Evolutionary conservation across 2,329 filamentous ascomycete species (phyloP), one percentile per base, ranked within the genome.

Genomic region (Phaeosphaeriaceae sp.): DNA sequence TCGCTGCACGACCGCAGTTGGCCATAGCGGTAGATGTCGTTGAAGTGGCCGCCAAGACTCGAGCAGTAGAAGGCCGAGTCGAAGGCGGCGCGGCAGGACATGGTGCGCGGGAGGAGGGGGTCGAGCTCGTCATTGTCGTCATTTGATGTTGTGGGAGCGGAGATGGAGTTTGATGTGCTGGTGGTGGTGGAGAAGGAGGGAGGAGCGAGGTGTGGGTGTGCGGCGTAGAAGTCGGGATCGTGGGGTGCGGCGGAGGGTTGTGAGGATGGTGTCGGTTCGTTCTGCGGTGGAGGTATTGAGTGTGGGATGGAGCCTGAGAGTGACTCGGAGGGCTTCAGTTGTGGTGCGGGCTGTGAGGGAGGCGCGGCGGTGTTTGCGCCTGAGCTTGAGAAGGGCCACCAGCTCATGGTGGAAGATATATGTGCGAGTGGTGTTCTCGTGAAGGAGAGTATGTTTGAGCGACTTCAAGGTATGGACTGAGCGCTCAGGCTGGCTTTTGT

Each of bases 1-100:
- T 96, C 90, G 61, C 84, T 87, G 83, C 95, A 99, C 3, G 86
- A 84, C 46, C 89, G 87, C 71, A 96, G 81, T 44, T 83, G 81
- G 61, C 95, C 95, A 74, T 92, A 89, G 41, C 95, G 90, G 83
- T 98, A 99, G 40, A 98, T 86, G 71, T 92, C 88, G 71, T 91
- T 93, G 83, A 93, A 97, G 77, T 98, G 93, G 0, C 94, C 93
- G 53, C 92, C 93, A 9, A 97, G 83, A 0, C 90, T 92, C 75
- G 95, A 91, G 85, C 95, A 99, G 83, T 94, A 92, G 85, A 94
- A 97, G 58, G 94, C 93, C 63, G 88, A 85, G 81, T 99, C 95
- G 81, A 99, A 98, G 68, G 93, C 90, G 60, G 89, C 85, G 51
- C 91, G 90, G 83, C 95, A 98, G 72, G 90, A 93, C 89, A 98